phyloP scores from a whole-genome alignment of 2,329 filamentous ascomycete genomes.

The Aureobasidium subglaciale region DNA sequence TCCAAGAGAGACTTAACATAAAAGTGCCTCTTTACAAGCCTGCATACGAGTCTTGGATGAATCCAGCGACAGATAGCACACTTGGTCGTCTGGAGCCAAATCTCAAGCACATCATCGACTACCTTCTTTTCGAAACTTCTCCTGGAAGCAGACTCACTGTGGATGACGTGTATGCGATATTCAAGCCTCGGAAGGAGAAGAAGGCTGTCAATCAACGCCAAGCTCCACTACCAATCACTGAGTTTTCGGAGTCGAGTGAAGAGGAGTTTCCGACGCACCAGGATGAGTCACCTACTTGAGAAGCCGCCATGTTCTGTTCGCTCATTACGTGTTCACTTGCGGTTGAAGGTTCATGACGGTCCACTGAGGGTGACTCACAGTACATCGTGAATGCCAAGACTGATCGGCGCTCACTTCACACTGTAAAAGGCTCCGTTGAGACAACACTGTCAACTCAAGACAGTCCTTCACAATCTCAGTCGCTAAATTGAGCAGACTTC shows the following conservation, averaged over 20 bases:
- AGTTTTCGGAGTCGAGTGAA: background rate
- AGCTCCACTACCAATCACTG: background rate
- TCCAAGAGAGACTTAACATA: constrained; percentile 46
- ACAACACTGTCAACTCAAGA: no score
- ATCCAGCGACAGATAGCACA: constrained; percentile 17
- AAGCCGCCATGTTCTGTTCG: no score
- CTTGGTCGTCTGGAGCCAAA: constrained; percentile 14
- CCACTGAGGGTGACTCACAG: no score
- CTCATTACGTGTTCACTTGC: no score
- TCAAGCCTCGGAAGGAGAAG: constrained; percentile 12
- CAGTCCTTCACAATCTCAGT: no score
- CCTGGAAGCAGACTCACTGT: background rate
- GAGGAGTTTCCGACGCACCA: constrained; percentile 13
- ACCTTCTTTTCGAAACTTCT: constrained; percentile 33
- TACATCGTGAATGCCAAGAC: no score
- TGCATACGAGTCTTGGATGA: constrained; percentile 26
- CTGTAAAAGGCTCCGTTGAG: no score
- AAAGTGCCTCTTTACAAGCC: constrained; percentile 38
- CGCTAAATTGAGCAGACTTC: no score
- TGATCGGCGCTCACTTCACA: no score
- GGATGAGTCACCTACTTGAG: no score
- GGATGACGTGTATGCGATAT: background rate
- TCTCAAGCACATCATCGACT: constrained; percentile 52
- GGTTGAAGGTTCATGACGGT: no score
- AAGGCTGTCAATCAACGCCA: background rate